These are phyloP conservation scores for Gymnopus androsaceus DNA, from an alignment of 1,284 basidiomycete genomes.

Conservation along the genomic window DNA sequence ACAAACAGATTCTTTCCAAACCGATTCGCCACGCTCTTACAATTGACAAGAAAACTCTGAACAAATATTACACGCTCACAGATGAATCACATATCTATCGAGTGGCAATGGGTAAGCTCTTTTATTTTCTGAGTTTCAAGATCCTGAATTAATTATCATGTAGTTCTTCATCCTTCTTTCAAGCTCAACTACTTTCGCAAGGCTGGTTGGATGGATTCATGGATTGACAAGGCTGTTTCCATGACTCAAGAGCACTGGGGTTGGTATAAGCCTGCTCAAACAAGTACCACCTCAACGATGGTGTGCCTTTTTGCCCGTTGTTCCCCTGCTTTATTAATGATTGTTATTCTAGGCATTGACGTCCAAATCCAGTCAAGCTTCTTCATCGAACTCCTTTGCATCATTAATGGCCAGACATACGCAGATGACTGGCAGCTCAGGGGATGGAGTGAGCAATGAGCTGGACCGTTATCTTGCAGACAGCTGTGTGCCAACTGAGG, in stretches of 20 bases:
- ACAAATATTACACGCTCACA: slow-evolving; percentile 18
- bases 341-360: not conserved
- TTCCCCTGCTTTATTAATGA: too few species aligned
- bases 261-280: not conserved
- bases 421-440: not conserved
- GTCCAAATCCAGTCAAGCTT: too few species aligned
- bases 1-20: not conserved
- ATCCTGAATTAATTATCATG: not conserved
- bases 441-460: not conserved
- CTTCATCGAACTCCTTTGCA: not conserved
- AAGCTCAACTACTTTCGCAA: not conserved
- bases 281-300: not conserved
- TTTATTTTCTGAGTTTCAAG: not conserved
- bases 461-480: not conserved
- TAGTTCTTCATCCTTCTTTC: slow-evolving; percentile 2
- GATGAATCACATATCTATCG: slow-evolving; percentile 18
- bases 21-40: slow-evolving; percentile 8
- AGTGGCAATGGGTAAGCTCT: slow-evolving; percentile 19
- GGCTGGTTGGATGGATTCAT: not conserved
- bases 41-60: slow-evolving; percentile 13
- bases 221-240: not conserved
- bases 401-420: not conserved
- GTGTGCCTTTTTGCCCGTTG: not conserved
- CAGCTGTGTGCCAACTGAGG: not conserved
- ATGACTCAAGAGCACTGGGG: not conserved